Percentiles rank a stretch among this genome's conserved stretches.
Conservation (phyloP, 768 basidiomycete genomes). For the Chalciporus pseudorubinellus region DNA sequence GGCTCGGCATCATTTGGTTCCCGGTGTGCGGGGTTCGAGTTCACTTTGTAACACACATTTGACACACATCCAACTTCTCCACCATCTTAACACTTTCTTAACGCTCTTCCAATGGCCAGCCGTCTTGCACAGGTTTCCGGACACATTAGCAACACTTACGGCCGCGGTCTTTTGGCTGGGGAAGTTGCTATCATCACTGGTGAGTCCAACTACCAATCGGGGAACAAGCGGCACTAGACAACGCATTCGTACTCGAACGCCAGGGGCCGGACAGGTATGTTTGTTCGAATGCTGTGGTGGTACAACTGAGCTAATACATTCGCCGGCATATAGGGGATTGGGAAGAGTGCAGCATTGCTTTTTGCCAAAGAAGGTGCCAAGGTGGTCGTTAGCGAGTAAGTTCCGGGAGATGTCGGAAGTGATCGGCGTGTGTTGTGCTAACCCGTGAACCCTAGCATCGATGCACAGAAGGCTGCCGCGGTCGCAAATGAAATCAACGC, state of each 20-base stretch:
- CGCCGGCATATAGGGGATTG: slow-evolving; percentile 59
- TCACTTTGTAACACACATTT: no score
- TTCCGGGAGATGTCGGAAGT: neutral
- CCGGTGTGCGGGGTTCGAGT: no score
- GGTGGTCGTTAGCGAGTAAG: slow-evolving; percentile 80
- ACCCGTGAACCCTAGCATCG: slow-evolving; percentile 50
- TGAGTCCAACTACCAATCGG: slow-evolving; percentile 27
- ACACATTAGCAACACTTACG: slow-evolving; percentile 54
- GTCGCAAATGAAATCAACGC: slow-evolving; percentile 74
- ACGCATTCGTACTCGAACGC: neutral
- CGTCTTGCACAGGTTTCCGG: slow-evolving; percentile 70
- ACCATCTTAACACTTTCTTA: neutral
- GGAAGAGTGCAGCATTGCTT: slow-evolving; percentile 66
- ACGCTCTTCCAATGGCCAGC: slow-evolving; percentile 40
- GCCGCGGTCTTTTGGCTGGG: slow-evolving; percentile 61
- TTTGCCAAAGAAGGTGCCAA: slow-evolving; percentile 87
- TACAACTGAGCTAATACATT: neutral
- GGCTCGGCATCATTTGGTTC: no score
- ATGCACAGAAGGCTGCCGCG: slow-evolving; percentile 59
- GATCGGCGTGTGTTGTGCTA: neutral
- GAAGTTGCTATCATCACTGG: slow-evolving; percentile 88
- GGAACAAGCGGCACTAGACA: neutral
- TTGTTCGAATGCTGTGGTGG: neutral
- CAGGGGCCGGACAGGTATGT: slow-evolving; percentile 74
- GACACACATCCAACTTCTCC: neutral